Base-by-base conservation (phyloP, 2,329 filamentous ascomycete species). In the Talaromyces sp. region DNA sequence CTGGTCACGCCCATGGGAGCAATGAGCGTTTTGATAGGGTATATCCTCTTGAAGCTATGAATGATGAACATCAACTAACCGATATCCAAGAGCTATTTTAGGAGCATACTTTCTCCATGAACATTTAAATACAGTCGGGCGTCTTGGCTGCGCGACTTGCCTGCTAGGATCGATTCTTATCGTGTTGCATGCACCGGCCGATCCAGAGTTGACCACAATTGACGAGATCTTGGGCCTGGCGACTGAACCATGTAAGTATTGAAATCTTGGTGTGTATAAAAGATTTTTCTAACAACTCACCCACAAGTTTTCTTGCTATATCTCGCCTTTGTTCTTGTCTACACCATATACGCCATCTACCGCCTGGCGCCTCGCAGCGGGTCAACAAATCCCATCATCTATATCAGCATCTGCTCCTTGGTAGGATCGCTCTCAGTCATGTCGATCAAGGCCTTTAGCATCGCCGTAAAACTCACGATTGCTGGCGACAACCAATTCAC, bases 21-120 rank as follows among this genome's bases (percentile, higher is more conserved):
- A 7, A 32, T 62, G 60, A 62, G 60, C 49, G 60, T 62, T 27
- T 49, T 62, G 52, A 62, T 62, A 19, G 60, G 60, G 60, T 62
- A n/a, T 55, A 42, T 1, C 19, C 22, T 30, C 27, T 49, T 17
- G n/a, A 22, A 30, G 53, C 8, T 11, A 25, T 15, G 17, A 33
- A 51, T 22, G 13, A 42, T 11, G 15, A 25, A 7, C 27, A 30
- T 15, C 4, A 30, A 27, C 56, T 49, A 44, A 58, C n/a, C 19
- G 39, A 22, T 33, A 28, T 57, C 17, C 54, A 27, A 62, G 60
- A 28, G 60, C 60, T 52, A 56, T 62, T 0, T 33, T 62, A n/a
- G 60, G 60, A 9, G 51, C 60, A 59, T 59, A 62, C 42, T 62
- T 62, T 10, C 60, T 62, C 25, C 13, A 55, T 3, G 60, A 62